Evolutionary conservation across 768 basidiomycete species (phyloP).

Genomic region (Leccinum olivaceopallidum): DNA sequence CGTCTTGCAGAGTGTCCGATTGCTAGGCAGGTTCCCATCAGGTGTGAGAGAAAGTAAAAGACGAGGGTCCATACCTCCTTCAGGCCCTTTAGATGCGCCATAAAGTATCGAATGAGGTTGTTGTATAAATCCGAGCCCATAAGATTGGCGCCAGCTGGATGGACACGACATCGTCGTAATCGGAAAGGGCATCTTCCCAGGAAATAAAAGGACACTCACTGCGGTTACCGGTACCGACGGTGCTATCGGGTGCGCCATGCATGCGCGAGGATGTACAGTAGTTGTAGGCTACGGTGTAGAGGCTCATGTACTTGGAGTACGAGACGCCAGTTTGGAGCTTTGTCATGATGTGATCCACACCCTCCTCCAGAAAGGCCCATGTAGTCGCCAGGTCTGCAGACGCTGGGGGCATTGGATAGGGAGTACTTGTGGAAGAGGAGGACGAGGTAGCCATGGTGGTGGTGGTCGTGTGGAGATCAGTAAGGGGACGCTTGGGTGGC

Average conservation of each 20-base stretch:
- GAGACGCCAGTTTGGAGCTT: conserved; percentile 87
- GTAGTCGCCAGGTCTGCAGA: conserved; percentile 78
- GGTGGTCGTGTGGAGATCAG: conserved; percentile 31
- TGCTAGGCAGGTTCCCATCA: conserved; percentile 44
- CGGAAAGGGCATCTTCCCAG: conserved; percentile 25
- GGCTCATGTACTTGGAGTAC: conserved; percentile 84
- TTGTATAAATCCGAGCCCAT: conserved; percentile 99
- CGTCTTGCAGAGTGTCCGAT: conserved; percentile 80
- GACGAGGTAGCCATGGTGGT: conserved; percentile 35
- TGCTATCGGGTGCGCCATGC: conserved; percentile 48
- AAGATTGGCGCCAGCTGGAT: conserved; percentile 82
- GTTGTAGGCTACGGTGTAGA: conserved; percentile 96
- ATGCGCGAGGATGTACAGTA: conserved; percentile 92
- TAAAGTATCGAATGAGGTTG: conserved; percentile 90
- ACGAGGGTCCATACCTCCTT: conserved; percentile 52
- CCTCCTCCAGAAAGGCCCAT: conserved; percentile 86
- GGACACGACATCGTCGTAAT: conserved; percentile 21
- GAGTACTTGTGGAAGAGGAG: conserved; percentile 31
- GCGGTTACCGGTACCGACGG: conserved; percentile 42
- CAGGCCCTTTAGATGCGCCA: conserved; percentile 70
- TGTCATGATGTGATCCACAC: conserved; percentile 89
- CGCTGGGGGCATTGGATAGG: conserved; percentile 61
- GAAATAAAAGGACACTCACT: conserved; percentile 46
- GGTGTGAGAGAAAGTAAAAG: conserved; percentile 15
- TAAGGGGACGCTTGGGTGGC: conserved; percentile 6